Percentiles rank a stretch among this genome's conserved stretches.
Evolutionary conservation across 2,329 filamentous ascomycete species (phyloP).

Genomic region (Dothistroma septosporum): DNA sequence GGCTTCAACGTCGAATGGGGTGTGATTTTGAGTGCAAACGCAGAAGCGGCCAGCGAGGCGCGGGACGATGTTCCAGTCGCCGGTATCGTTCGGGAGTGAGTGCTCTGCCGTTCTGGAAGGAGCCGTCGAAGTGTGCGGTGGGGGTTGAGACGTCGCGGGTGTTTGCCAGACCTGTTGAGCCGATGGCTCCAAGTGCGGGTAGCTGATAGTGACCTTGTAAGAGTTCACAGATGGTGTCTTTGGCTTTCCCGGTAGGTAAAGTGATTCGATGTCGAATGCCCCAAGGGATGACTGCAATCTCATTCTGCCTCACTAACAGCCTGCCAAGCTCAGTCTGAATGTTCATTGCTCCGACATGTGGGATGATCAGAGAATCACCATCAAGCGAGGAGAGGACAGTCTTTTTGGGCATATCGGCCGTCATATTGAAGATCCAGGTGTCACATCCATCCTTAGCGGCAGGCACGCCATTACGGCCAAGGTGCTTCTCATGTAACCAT

Average conservation of each 20-base stretch:
- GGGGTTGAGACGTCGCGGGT: slow-evolving; percentile 60
- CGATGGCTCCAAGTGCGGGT: slow-evolving; percentile 61
- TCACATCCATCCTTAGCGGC: slow-evolving; percentile 71
- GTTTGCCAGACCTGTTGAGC: slow-evolving; percentile 62
- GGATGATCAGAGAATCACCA: slow-evolving; percentile 63
- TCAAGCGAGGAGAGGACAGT: slow-evolving; percentile 77
- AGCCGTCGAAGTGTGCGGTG: slow-evolving; percentile 50
- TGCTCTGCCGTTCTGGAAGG: slow-evolving; percentile 6
- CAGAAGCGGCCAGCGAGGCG: slow-evolving; percentile 12
- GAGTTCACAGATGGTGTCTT: slow-evolving; percentile 63
- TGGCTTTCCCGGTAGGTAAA: slow-evolving; percentile 54
- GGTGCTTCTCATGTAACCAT: slow-evolving; percentile 60
- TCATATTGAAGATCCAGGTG: slow-evolving; percentile 73
- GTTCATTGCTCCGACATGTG: slow-evolving; percentile 59
- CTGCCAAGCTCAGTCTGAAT: slow-evolving; percentile 64
- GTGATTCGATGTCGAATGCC: slow-evolving; percentile 58
- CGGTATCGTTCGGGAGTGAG: slow-evolving; percentile 1
- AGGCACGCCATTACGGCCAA: slow-evolving; percentile 74
- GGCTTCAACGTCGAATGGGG: slow-evolving; percentile 64
- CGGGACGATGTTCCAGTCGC: slow-evolving; percentile 14
- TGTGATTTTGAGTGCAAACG: slow-evolving; percentile 50
- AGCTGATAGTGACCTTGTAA: slow-evolving; percentile 60
- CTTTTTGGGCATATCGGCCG: slow-evolving; percentile 66
- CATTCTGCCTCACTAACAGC: slow-evolving; percentile 59
- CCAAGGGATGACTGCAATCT: slow-evolving; percentile 60